Conservation (phyloP, 1,284 basidiomycete species). For the Melampsora americana region DNA sequence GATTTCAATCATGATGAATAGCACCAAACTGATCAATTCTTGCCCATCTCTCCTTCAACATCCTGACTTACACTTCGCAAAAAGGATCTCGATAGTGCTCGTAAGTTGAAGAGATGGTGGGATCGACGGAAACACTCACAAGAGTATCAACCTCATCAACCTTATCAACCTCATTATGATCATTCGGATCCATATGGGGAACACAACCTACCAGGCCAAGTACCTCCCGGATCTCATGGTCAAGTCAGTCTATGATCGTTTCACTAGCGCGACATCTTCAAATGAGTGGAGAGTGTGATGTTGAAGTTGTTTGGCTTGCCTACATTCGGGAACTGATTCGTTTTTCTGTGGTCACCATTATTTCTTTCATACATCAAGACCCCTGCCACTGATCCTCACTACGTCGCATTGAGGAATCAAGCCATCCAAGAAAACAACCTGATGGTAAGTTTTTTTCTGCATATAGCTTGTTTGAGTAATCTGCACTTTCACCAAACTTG, state of each 20-base stretch:
- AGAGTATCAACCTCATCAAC: slow-evolving; percentile 9
- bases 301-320: not conserved
- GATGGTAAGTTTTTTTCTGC: slow-evolving; percentile 52
- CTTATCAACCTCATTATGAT: not conserved
- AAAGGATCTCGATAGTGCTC: slow-evolving; percentile 9
- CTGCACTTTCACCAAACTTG: slow-evolving; percentile 53
- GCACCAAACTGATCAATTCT: not conserved
- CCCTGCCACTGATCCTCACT: slow-evolving; percentile 61
- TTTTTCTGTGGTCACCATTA: not conserved
- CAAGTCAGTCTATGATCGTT: slow-evolving; percentile 17
- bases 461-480: slow-evolving; percentile 47
- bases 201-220: too few species aligned
- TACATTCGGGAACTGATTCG: not conserved
- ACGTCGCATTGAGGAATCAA: slow-evolving; percentile 66
- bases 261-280: not conserved
- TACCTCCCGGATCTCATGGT: slow-evolving; percentile 4
- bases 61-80: not conserved
- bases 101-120: slow-evolving; percentile 26
- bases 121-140: slow-evolving; percentile 13
- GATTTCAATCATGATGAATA: too few species aligned
- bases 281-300: not conserved
- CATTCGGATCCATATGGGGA: too few species aligned
- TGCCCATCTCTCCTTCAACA: not conserved
- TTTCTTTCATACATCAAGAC: slow-evolving; percentile 61
- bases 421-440: slow-evolving; percentile 68